A percentile compares a stretch with the other conserved stretches of the same genome.
Conservation (phyloP, 805 yeast species). For the Saccharomycopsis amapae region DNA sequence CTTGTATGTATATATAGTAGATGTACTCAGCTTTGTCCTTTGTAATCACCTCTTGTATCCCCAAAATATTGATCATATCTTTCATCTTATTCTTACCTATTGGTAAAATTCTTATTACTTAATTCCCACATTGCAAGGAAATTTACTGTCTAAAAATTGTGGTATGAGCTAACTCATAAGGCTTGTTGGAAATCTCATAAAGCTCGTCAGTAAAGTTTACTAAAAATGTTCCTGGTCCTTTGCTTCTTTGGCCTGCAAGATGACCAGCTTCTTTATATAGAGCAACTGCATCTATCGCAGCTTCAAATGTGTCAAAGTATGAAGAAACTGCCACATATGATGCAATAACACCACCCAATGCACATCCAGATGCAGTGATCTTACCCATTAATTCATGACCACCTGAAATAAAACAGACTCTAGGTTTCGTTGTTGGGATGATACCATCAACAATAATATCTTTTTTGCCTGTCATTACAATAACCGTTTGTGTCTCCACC, state of each 20-base stretch:
- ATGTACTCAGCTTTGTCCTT: no score
- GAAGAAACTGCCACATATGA: slow-evolving; percentile 44
- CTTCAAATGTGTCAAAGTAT: slow-evolving; percentile 32
- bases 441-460: slow-evolving; percentile 48
- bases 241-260: slow-evolving; percentile 36
- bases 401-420: slow-evolving; percentile 36
- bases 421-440: slow-evolving; percentile 22
- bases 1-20: no score
- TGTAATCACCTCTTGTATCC: no score
- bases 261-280: slow-evolving; percentile 58
- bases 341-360: slow-evolving; percentile 67
- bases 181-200: slow-evolving; percentile 17
- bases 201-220: slow-evolving; percentile 40
- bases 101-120: no score
- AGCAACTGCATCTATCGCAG: slow-evolving; percentile 48
- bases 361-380: slow-evolving; percentile 80
- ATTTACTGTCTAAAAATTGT: background rate
- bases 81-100: no score
- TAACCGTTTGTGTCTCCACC: slow-evolving; percentile 43
- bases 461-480: slow-evolving; percentile 61
- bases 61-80: no score
- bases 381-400: slow-evolving; percentile 57
- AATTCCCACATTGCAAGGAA: no score
- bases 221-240: slow-evolving; percentile 52
- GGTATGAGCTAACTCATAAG: background rate